Percentiles rank a stretch among this genome's conserved stretches.
Conservation (phyloP, 768 basidiomycete genomes). For the Rhodosporidiobolus sp. region DNA sequence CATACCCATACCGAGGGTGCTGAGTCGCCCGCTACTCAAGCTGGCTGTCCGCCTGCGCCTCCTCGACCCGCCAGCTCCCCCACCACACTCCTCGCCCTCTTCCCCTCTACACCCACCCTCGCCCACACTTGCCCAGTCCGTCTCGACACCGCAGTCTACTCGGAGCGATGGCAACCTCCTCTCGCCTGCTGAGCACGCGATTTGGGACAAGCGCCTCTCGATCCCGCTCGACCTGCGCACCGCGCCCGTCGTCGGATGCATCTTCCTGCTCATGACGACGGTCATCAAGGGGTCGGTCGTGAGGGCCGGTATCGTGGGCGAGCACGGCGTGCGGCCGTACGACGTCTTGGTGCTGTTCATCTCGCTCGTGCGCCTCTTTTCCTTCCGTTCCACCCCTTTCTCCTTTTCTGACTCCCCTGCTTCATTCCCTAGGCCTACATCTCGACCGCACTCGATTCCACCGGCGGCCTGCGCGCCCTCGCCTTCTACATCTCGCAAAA, state of each 20-base stretch:
- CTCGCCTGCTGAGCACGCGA: background rate
- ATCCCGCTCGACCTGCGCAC: conserved; percentile 46
- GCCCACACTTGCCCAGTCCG: background rate
- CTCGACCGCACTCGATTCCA: conserved; percentile 83
- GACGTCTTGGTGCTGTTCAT: conserved; percentile 92
- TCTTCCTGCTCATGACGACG: conserved; percentile 51
- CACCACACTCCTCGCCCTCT: background rate
- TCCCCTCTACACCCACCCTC: background rate
- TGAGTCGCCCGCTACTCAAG: conserved; percentile 13
- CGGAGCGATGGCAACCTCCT: background rate
- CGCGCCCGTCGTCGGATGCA: conserved; percentile 52
- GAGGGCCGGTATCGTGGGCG: conserved; percentile 74
- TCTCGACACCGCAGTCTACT: too few relatives aligned
- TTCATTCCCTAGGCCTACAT: conserved; percentile 62
- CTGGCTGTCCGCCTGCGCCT: conserved; percentile 12
- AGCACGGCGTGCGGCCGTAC: conserved; percentile 73
- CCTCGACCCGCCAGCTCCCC: conserved; percentile 16
- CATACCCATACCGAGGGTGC: conserved; percentile 9
- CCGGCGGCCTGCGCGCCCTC: conserved; percentile 78
- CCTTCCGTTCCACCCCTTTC: background rate
- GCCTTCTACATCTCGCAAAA: conserved; percentile 82
- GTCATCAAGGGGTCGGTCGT: conserved; percentile 55
- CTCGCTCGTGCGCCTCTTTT: conserved; percentile 58
- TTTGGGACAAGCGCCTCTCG: conserved; percentile 9
- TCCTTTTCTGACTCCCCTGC: too few relatives aligned